These are phyloP conservation scores for Coemansia asiatica DNA, from an alignment of 192 early-diverging fungal species.

Conservation along the genomic window DNA sequence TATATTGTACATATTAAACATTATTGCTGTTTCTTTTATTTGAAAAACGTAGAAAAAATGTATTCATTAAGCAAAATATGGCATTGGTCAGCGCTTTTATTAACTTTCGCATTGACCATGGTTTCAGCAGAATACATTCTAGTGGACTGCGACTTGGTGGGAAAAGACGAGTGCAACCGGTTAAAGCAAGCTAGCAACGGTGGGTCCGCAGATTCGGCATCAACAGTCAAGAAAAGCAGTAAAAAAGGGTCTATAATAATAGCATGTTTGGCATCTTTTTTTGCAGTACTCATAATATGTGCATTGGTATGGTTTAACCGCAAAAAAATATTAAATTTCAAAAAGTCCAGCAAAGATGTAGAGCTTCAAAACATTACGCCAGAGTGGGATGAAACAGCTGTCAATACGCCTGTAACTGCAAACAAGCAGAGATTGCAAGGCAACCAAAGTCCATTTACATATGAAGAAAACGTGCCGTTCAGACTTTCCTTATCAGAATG, in stretches of 20 bases:
- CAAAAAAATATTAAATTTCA: background rate
- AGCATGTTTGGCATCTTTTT: too few relatives aligned
- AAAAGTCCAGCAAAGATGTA: background rate
- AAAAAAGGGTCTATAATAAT: too few relatives aligned
- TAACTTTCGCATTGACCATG: background rate
- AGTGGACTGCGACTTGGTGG: background rate
- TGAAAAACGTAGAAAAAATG: background rate
- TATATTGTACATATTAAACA: background rate
- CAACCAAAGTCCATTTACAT: background rate
- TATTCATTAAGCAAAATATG: background rate
- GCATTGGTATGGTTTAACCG: background rate
- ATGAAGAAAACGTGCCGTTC: slow-evolving; percentile 4
- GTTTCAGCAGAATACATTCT: background rate
- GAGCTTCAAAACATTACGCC: background rate
- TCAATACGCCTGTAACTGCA: background rate
- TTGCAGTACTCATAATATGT: too few relatives aligned
- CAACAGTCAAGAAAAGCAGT: too few relatives aligned
- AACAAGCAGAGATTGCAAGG: background rate
- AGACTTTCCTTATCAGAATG: background rate
- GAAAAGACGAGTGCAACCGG: too few relatives aligned
- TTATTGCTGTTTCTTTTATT: background rate
- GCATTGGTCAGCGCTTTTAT: background rate
- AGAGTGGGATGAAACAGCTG: background rate
- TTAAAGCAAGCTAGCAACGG: too few relatives aligned
- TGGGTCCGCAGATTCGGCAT: too few relatives aligned